Percentiles rank a stretch among this genome's conserved stretches.
phyloP scores from a whole-genome alignment of 768 basidiomycete species.

The Rhizopogon sp. region DNA sequence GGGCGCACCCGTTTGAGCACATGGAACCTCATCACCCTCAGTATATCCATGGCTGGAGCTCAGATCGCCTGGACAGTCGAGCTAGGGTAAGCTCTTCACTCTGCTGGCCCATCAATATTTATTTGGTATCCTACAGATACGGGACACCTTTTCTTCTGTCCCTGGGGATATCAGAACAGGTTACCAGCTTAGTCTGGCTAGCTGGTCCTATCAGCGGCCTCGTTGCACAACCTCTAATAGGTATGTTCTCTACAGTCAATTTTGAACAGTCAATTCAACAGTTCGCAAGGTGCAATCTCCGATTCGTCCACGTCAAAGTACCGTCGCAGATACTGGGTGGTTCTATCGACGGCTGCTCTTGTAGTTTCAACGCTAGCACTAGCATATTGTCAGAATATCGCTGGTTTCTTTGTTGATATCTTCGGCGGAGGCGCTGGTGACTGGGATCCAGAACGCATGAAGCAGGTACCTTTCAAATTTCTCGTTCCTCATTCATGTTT shows the following conservation, averaged over 20 bases:
- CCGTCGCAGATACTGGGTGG: constrained; percentile 88
- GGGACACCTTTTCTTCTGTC: constrained; percentile 90
- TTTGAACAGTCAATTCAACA: constrained; percentile 4
- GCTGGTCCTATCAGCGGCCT: constrained; percentile 94
- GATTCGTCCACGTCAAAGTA: constrained; percentile 90
- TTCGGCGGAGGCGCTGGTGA: constrained; percentile 74
- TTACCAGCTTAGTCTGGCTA: constrained; percentile 94
- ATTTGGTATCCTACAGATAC: constrained; percentile 49
- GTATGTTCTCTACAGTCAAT: constrained; percentile 35
- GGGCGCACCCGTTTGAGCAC: constrained; percentile 31
- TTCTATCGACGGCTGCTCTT: constrained; percentile 80
- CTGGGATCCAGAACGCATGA: constrained; percentile 76
- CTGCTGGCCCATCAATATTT: not conserved
- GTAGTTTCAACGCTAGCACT: constrained; percentile 72
- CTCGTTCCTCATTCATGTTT: not conserved
- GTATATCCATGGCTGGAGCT: constrained; percentile 90
- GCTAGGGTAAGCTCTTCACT: constrained; percentile 59
- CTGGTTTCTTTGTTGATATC: constrained; percentile 71
- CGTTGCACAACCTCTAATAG: constrained; percentile 95
- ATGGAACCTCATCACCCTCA: constrained; percentile 77
- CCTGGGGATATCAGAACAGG: constrained; percentile 77
- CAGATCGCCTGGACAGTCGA: constrained; percentile 97
- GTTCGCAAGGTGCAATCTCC: constrained; percentile 76
- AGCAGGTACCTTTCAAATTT: constrained; percentile 40
- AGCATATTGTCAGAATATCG: constrained; percentile 77